Base-by-base conservation (phyloP, 73 alveolate species). In the Paramecium tetraurelia region DNA sequence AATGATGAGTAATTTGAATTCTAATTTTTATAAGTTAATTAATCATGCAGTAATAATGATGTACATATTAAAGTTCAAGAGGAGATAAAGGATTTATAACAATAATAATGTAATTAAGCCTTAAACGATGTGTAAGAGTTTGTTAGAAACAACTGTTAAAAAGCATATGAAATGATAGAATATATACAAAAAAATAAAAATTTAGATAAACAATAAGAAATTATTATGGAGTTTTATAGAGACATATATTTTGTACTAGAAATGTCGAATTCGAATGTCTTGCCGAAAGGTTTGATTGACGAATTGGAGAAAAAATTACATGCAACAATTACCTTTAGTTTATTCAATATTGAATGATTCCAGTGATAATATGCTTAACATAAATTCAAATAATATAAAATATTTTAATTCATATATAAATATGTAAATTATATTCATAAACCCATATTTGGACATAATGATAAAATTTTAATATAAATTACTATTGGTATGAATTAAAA, bases 401-500 rank as follows among this genome's bases (percentile, higher is more conserved):
- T 44, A 8, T 44, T n/a, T 1, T 14, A 48, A 48, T 48, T 53
- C 35, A 53, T 53, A 53, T 18, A 5, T 12, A 53, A 53, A 18
- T 53, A 53, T 31, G 3, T 11, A 50, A 50, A 50, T 53, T 53
- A 53, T 53, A 53, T 53, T 53, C 6, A 53, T 53, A 63, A 63
- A 63, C 84, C 84, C 84, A 63, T 63, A 63, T 63, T 63, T 27
- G 12, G 29, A 48, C 1, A 33, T 63, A 31, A 63, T 63, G 84
- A 63, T 63, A 31, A 63, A 63, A 63, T 63, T 63, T 63, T 63
- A 63, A 63, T 63, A 63, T 63, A 63, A 63, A 63, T 63, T 63
- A 63, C 84, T 63, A 27, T 63, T 63, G 84, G 84, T 63, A 63
- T 63, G 84, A 63, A 33, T 63, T 63, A 63, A 63, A 63, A 63